Evolutionary conservation across 2,329 filamentous ascomycete genomes (phyloP), one percentile per base, ranked within the genome.

Genomic region (Curvularia hawaiiensis): DNA sequence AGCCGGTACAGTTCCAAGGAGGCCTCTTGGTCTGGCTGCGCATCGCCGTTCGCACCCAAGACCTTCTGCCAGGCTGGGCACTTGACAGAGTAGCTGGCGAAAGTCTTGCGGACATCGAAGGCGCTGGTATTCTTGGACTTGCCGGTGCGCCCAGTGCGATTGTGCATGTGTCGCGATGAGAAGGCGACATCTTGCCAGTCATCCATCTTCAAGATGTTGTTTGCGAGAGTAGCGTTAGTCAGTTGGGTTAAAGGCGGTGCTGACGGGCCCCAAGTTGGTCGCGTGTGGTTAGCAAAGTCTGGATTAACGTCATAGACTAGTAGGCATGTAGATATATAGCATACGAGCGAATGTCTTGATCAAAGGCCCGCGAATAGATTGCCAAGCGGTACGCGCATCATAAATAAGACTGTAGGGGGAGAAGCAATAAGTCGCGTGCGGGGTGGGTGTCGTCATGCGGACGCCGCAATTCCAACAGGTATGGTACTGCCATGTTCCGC

Each of bases 111-210:
- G 4, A 70, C 66, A 46, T 70, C 66, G 24, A 70, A 70, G 7
- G 56, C 49, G 39, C 40, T 48, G 16, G 30, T 50, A 30, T 60
- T 54, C 45, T 56, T 63, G n/a, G 62, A 56, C 39, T 63, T 63
- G 12, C 33, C 45, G 11, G 49, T 57, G 16, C 61, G 55, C 1
- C 50, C 40, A 1, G 52, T 59, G 48, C 65, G 61, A 46, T 70
- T 70, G 56, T 70, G 66, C 59, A 70, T 68, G 51, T 70, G 66
- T 3, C 67, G 66, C 11, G 63, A 62, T 20, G 55, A 58, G 50
- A 70, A 62, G 16, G 63, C 66, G 14, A 62, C 59, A 35, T 68
- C 62, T 55, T 70, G 66, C 67, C 67, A 70, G 53, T 70, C 67
- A 18, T 52, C 38, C 50, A 54, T 57, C 44, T 28, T 12, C n/a